A percentile compares a stretch with the other conserved stretches of the same genome.
Evolutionary conservation across 2,329 filamentous ascomycete genomes (phyloP).

Genomic region (Sclerotinia glacialis): DNA sequence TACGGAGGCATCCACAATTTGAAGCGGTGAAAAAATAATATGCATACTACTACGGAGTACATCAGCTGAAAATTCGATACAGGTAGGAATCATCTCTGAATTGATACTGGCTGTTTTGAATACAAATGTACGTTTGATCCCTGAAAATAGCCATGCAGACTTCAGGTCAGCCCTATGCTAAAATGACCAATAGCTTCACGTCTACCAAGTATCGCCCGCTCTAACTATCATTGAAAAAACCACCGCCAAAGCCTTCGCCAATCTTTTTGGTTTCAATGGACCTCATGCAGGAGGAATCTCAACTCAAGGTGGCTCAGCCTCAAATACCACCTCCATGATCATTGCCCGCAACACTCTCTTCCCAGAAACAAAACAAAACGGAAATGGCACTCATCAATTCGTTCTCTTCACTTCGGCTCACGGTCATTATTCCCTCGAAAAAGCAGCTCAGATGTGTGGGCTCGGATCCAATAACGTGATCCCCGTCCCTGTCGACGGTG

Average conservation of each 20-base stretch:
- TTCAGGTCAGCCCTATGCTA: conserved; percentile 2
- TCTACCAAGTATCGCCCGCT: conserved; percentile 90
- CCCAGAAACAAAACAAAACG: conserved; percentile 70
- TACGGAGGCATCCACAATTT: conserved; percentile 12
- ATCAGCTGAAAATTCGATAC: conserved; percentile 11
- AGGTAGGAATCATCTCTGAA: conserved; percentile 81
- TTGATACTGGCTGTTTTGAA: conserved; percentile 82
- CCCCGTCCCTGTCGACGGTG: conserved; percentile 67
- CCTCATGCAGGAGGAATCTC: conserved; percentile 65
- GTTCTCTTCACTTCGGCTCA: conserved; percentile 85
- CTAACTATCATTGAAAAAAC: conserved; percentile 84
- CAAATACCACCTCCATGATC: conserved; percentile 81
- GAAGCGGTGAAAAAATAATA: conserved; percentile 11
- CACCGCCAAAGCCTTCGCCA: conserved; percentile 69
- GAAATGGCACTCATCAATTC: conserved; percentile 65
- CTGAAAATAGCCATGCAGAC: neutral
- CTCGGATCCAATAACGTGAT: conserved; percentile 74
- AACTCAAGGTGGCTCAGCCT: conserved; percentile 76
- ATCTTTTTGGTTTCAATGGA: conserved; percentile 72
- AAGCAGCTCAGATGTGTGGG: conserved; percentile 87
- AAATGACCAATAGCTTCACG: conserved; percentile 60
- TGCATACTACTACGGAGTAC: no score
- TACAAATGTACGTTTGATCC: conserved; percentile 64
- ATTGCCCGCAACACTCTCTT: conserved; percentile 84
- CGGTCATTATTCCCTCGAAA: conserved; percentile 92